Conservation (phyloP, 139 green algal species). For the Micractinium conductrix region DNA sequence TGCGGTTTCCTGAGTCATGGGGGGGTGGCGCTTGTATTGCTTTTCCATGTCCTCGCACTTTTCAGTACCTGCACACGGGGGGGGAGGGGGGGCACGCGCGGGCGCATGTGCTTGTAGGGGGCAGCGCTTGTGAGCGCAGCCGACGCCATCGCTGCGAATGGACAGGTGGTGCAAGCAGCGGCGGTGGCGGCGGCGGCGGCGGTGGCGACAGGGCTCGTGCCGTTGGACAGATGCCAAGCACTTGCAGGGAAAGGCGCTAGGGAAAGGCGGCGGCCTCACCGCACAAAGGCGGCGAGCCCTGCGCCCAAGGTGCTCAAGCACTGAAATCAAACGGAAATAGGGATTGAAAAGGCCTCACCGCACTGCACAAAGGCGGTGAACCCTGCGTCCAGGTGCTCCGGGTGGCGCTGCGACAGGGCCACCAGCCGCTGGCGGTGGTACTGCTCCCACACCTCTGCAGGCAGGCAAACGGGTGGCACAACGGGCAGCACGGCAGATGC, state of each 20-base stretch:
- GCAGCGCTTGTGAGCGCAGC: background rate
- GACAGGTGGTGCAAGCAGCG: background rate
- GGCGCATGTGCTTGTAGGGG: background rate
- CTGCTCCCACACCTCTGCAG: background rate
- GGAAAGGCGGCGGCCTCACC: too few relatives aligned
- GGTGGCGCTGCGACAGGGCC: background rate
- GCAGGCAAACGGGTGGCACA: background rate
- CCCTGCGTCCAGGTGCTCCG: background rate
- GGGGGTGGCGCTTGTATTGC: background rate
- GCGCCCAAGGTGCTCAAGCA: too few relatives aligned
- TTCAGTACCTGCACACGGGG: too few relatives aligned
- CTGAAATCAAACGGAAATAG: too few relatives aligned
- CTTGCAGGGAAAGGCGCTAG: too few relatives aligned
- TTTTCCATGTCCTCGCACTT: background rate
- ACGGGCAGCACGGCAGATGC: background rate
- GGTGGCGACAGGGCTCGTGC: too few relatives aligned
- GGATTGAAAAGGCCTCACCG: too few relatives aligned
- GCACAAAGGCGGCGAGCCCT: too few relatives aligned
- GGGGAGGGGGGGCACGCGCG: background rate
- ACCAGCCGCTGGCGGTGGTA: slow-evolving; percentile 8
- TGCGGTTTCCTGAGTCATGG: background rate
- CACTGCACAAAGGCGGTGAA: background rate
- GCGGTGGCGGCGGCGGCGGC: too few relatives aligned
- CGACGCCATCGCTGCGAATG: background rate
- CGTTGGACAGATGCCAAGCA: too few relatives aligned